Base-by-base conservation (phyloP, 2,329 filamentous ascomycete genomes). In the Microsporum canis region DNA sequence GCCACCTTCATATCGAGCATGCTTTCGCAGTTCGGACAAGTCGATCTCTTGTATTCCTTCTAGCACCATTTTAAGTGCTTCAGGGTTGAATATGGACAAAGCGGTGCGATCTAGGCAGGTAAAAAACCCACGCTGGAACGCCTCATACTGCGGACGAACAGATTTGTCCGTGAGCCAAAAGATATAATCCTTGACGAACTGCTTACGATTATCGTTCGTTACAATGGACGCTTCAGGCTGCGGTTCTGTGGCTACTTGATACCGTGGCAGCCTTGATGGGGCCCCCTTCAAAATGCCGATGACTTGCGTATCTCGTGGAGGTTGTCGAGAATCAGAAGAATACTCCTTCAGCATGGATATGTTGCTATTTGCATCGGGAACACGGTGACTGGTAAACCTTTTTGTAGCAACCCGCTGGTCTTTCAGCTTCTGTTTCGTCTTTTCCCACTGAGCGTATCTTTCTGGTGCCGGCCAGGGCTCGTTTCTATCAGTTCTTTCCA, bases 11-110 rank as follows among this genome's bases (percentile, higher is more conserved):
- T 97, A 97, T 14, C 85, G 84, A 0, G 89, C 79, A 62, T 86
- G 83, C 2, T 80, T 80, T 65, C 87, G 83, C 6, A 97, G 82
- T 64, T 88, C 87, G 0, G 80, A 68, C 3, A 96, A 80, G 69
- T 95, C 87, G 65, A 97, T 91, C 38, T 88, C 82, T 67, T 89
- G 87, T 1, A 86, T 80, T 31, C 94, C 94, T 77, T 97, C 91
- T 0, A 96, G 82, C 0, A 96, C 77, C 0, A 83, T 83, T 70
- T 91, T 89, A 5, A 99, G 79, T 0, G 87, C 81, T 0, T 80
- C 74, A 0, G 89, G 83, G 2, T 80, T 87, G 63, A 95, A 84
- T n/a, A 95, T 80, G 1, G 80, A 79, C 1, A 96, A 78, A 0
- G 88, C 86, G 59, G 86, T 86, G 14, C 80, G 78, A 63, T 88